Conservation (phyloP, 2,329 filamentous ascomycete genomes). For the Aureobasidium sp. region DNA sequence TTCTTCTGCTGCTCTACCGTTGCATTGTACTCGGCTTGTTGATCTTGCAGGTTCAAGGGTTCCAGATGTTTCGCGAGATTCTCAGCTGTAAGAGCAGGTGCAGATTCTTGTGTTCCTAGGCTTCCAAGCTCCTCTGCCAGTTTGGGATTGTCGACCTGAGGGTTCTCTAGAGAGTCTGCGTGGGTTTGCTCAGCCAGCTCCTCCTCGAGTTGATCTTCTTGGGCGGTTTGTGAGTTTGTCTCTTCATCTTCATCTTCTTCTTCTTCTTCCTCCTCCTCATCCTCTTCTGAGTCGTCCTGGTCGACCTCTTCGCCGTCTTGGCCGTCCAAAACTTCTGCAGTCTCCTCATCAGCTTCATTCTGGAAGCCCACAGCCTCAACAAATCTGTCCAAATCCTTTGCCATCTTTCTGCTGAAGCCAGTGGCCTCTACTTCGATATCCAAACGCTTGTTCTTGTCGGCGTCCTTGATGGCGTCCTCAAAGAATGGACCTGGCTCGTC, state of each 20-base stretch:
- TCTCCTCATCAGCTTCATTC: slow-evolving; percentile 35
- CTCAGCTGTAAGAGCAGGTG: neutral
- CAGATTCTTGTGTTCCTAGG: neutral
- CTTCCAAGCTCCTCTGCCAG: slow-evolving; percentile 20
- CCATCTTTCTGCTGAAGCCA: slow-evolving; percentile 94
- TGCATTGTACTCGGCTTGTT: slow-evolving; percentile 21
- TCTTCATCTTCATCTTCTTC: slow-evolving; percentile 15
- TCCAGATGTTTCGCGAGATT: slow-evolving; percentile 16
- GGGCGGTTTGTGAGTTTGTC: slow-evolving; percentile 21
- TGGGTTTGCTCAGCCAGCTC: slow-evolving; percentile 4
- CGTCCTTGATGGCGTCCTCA: slow-evolving; percentile 68
- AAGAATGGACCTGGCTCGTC: slow-evolving; percentile 80
- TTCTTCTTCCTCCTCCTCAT: slow-evolving; percentile 16
- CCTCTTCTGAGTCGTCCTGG: slow-evolving; percentile 26
- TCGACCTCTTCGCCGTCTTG: slow-evolving; percentile 34
- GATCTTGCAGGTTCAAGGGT: slow-evolving; percentile 25
- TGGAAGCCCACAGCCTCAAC: slow-evolving; percentile 64
- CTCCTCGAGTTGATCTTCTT: neutral
- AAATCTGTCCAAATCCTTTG: slow-evolving; percentile 85
- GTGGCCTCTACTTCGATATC: slow-evolving; percentile 88
- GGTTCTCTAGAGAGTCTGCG: slow-evolving; percentile 10
- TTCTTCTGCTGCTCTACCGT: slow-evolving; percentile 25
- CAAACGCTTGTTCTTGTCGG: slow-evolving; percentile 62
- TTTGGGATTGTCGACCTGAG: slow-evolving; percentile 20
- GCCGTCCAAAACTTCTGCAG: slow-evolving; percentile 31